Evolutionary conservation across 2,329 filamentous ascomycete species (phyloP).

Genomic region (Sporothrix euskadiensis): DNA sequence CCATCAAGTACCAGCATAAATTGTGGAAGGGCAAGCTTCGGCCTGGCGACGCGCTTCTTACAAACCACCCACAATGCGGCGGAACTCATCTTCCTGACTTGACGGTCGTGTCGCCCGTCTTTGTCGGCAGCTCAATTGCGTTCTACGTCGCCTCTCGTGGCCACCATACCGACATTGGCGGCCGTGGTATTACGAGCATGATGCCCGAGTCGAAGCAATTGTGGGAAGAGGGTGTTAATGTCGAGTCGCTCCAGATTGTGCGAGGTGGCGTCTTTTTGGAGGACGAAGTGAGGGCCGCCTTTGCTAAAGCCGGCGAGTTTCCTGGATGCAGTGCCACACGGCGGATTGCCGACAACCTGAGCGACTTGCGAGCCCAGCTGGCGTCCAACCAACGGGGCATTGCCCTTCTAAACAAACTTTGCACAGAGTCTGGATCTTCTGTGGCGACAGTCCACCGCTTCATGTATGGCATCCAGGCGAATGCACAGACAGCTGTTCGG

Average conservation of each 20-base stretch:
- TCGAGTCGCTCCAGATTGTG: conserved; percentile 43
- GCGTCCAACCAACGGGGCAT: conserved; percentile 76
- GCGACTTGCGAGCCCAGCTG: conserved; percentile 73
- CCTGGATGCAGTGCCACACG: conserved; percentile 43
- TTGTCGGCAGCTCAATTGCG: conserved; percentile 69
- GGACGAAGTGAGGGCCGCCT: conserved; percentile 63
- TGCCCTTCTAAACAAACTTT: conserved; percentile 55
- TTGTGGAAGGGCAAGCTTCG: conserved; percentile 79
- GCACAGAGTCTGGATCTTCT: conserved; percentile 52
- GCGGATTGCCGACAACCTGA: conserved; percentile 63
- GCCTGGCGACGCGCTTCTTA: conserved; percentile 77
- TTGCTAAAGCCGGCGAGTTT: conserved; percentile 39
- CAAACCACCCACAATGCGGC: conserved; percentile 64
- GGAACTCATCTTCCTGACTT: conserved; percentile 77
- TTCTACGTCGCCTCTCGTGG: conserved; percentile 80
- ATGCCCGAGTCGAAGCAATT: conserved; percentile 43
- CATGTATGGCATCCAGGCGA: conserved; percentile 75
- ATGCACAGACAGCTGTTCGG: conserved; percentile 71
- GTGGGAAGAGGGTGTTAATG: conserved; percentile 48
- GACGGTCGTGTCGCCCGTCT: conserved; percentile 81
- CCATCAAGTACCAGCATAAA: conserved; percentile 72
- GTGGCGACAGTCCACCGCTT: conserved; percentile 73
- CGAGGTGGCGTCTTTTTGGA: conserved; percentile 55
- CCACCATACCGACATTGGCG: conserved; percentile 82
- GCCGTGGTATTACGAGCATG: conserved; percentile 65